phyloP scores from a whole-genome alignment of 768 basidiomycete genomes.

The Pilatotrama ljubarskyi region DNA sequence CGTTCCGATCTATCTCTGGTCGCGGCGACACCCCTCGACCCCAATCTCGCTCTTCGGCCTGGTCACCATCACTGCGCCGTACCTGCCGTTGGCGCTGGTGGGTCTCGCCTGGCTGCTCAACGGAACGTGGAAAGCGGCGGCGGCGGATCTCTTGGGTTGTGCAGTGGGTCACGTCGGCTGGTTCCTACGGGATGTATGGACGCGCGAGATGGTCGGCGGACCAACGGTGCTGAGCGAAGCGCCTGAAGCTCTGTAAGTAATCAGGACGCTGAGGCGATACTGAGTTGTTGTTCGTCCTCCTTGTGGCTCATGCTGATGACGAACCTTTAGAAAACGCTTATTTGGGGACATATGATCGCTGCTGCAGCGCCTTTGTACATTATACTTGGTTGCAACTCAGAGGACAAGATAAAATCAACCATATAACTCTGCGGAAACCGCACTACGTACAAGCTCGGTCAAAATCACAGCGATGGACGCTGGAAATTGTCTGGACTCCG shows the following conservation, averaged over 20 bases:
- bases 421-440: too few species aligned
- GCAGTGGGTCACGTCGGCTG: conserved; percentile 85
- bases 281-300: neutral
- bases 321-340: conserved; percentile 52
- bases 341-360: conserved; percentile 53
- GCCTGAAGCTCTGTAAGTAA: conserved; percentile 63
- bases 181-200: conserved; percentile 86
- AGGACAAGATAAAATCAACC: neutral
- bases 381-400: neutral
- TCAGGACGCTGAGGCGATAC: neutral
- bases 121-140: conserved; percentile 82
- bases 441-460: too few species aligned
- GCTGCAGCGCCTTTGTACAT: neutral
- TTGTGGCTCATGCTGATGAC: neutral
- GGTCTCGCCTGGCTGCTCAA: conserved; percentile 82
- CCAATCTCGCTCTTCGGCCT: conserved; percentile 97
- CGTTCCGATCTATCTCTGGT: conserved; percentile 97
- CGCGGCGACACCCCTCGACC: conserved; percentile 87
- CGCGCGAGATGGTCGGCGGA: conserved; percentile 83
- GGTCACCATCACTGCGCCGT: conserved; percentile 92
- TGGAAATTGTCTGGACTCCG: too few species aligned
- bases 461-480: too few species aligned
- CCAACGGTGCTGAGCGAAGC: conserved; percentile 71
- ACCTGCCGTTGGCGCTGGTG: conserved; percentile 90
- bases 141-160: conserved; percentile 81